Evolutionary conservation across 1,284 basidiomycete genomes (phyloP).

Genomic region (Cryptococcus depauperatus): DNA sequence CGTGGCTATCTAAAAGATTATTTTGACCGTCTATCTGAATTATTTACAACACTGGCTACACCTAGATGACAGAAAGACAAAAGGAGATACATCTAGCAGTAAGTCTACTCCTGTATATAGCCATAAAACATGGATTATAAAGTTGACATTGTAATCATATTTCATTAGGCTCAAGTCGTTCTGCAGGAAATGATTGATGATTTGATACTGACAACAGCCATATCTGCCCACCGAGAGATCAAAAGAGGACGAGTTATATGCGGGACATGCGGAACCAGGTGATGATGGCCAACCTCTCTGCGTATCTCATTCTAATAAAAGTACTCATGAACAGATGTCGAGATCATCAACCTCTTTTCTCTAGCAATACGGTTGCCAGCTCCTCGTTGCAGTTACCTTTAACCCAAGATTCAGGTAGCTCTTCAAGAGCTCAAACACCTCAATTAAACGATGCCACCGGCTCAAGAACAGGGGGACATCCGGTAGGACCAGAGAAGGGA

Average conservation of each 20-base stretch:
- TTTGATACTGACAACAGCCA: conserved; percentile 28
- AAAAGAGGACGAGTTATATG: conserved; percentile 32
- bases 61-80: too few species aligned
- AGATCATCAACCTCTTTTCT: conserved; percentile 10
- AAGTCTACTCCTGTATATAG: too few species aligned
- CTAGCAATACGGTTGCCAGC: neutral
- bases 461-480: conserved; percentile 23
- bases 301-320: neutral
- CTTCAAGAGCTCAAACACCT: neutral
- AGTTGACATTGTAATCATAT: too few species aligned
- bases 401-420: neutral
- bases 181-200: conserved; percentile 35
- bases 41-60: too few species aligned
- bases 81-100: too few species aligned
- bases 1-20: too few species aligned
- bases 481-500: conserved; percentile 38
- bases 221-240: conserved; percentile 37
- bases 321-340: conserved; percentile 11
- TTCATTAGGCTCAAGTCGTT: conserved; percentile 25
- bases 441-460: neutral
- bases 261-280: conserved; percentile 36
- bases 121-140: too few species aligned
- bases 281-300: neutral
- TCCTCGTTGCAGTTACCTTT: conserved; percentile 6
- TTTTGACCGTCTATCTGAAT: too few species aligned